Evolutionary conservation across 169 alveolate species (phyloP).

Genomic region (Besnoitia besnoiti): DNA sequence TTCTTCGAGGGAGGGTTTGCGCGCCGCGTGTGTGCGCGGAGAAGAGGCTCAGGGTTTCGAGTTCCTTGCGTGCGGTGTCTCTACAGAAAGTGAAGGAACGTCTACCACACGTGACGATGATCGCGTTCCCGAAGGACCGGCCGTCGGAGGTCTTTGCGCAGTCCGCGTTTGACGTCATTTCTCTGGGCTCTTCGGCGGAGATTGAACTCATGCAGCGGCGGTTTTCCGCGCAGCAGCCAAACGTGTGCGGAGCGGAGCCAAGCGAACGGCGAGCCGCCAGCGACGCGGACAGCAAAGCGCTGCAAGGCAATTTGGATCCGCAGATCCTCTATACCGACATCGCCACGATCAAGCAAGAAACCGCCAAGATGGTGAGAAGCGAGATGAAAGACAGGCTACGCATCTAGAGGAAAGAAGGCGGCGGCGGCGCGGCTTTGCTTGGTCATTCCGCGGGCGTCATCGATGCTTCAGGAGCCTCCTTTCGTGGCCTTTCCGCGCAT

Average conservation of each 20-base stretch:
- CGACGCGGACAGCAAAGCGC: conserved; percentile 7
- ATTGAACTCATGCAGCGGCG: conserved; percentile 11
- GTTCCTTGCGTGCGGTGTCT: neutral
- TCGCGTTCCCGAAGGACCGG: conserved; percentile 71
- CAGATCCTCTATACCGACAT: conserved; percentile 45
- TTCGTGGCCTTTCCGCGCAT: neutral
- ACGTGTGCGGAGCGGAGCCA: neutral
- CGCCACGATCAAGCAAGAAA: conserved; percentile 37
- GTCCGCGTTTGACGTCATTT: conserved; percentile 65
- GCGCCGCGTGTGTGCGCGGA: too few species aligned
- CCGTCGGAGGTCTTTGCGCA: conserved; percentile 38
- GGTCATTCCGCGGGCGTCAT: neutral
- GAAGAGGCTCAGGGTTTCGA: neutral
- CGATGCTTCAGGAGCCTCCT: neutral
- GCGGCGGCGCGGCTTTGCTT: neutral
- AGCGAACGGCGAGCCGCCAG: neutral
- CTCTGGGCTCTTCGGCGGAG: conserved; percentile 23
- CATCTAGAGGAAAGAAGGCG: neutral
- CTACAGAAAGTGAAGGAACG: conserved; percentile 54
- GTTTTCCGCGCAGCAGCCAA: neutral
- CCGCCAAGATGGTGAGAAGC: conserved; percentile 48
- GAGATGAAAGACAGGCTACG: neutral
- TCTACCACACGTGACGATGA: conserved; percentile 62
- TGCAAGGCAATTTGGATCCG: conserved; percentile 71
- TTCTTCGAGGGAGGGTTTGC: too few species aligned